Percentiles rank a stretch among this genome's conserved stretches.
Evolutionary conservation across 179 eudicot species (phyloP).

Genomic region (Patellifolia procumbens): DNA sequence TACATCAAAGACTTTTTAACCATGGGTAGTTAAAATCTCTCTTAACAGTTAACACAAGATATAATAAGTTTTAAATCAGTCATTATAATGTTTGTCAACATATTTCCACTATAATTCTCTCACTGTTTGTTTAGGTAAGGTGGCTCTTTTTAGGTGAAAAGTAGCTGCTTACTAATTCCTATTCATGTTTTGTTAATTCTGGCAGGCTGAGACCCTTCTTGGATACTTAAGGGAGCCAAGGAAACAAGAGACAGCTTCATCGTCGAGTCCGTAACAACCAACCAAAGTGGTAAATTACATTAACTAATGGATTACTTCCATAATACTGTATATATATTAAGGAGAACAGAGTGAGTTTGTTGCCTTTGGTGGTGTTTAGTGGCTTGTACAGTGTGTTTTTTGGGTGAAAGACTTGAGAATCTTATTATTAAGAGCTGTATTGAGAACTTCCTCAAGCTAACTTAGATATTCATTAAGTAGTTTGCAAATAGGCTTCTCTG

Average conservation of each 20-base stretch:
- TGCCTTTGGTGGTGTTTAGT: constrained; percentile 31
- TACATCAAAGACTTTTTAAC: background rate
- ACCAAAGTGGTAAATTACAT: constrained; percentile 15
- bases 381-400: constrained; percentile 40
- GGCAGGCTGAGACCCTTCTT: constrained; percentile 85
- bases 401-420: constrained; percentile 8
- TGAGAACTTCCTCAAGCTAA: constrained; percentile 33
- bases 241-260: constrained; percentile 57
- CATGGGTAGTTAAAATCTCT: background rate
- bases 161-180: background rate
- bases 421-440: constrained; percentile 17
- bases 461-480: constrained; percentile 25
- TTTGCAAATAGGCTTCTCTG: constrained; percentile 31
- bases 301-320: constrained; percentile 9
- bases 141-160: background rate
- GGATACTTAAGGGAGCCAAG: constrained; percentile 77
- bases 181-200: constrained; percentile 26
- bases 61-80: background rate
- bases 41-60: background rate
- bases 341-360: constrained; percentile 11
- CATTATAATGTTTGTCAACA: constrained; percentile 3
- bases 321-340: constrained; percentile 34
- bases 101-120: background rate
- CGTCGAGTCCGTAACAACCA: constrained; percentile 50
- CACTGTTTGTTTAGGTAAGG: background rate